Conservation (phyloP, 2,329 filamentous ascomycete genomes). For the Pseudogymnoascus sp. region DNA sequence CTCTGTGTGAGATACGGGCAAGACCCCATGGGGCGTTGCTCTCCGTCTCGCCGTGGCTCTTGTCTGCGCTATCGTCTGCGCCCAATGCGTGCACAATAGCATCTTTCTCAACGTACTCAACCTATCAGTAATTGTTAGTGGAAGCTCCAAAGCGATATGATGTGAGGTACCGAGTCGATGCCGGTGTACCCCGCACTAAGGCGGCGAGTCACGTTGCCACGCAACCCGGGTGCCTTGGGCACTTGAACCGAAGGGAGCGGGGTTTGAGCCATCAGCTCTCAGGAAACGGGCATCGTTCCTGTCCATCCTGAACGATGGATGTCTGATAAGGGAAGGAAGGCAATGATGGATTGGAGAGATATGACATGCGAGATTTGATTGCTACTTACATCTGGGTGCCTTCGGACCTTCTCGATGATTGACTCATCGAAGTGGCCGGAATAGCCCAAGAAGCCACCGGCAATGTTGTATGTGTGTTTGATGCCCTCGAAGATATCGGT, state of each 20-base stretch:
- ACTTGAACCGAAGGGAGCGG: neutral
- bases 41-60: slow-evolving; percentile 57
- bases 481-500: slow-evolving; percentile 71
- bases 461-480: slow-evolving; percentile 96
- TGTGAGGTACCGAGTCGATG: neutral
- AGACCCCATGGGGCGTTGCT: slow-evolving; percentile 98
- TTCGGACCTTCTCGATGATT: slow-evolving; percentile 87
- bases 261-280: neutral
- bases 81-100: slow-evolving; percentile 79
- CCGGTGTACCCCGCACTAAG: slow-evolving; percentile 1
- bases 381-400: slow-evolving; percentile 87
- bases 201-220: neutral
- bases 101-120: slow-evolving; percentile 94
- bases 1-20: slow-evolving; percentile 92
- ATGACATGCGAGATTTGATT: neutral
- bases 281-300: neutral
- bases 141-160: neutral
- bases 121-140: slow-evolving; percentile 43
- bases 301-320: neutral
- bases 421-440: slow-evolving; percentile 92
- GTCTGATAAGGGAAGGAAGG: neutral
- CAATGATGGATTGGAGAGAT: neutral
- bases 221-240: neutral
- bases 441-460: slow-evolving; percentile 77
- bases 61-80: slow-evolving; percentile 35